phyloP scores from a whole-genome alignment of 768 basidiomycete species.

The Kondoa malvinella region DNA sequence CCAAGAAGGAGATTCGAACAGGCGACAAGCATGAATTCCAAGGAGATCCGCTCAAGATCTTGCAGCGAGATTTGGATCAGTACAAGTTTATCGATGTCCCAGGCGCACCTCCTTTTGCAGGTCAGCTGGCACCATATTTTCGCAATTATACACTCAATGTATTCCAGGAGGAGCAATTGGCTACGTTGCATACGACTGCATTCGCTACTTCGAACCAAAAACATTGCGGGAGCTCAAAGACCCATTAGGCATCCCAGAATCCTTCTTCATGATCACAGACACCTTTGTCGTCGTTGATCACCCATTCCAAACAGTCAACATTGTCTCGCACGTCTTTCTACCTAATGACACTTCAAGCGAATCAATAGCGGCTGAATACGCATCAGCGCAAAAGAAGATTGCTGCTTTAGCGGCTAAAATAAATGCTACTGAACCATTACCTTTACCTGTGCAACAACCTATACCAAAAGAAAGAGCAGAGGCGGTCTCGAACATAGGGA shows the following conservation, averaged over 20 bases:
- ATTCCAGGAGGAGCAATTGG: constrained; percentile 78
- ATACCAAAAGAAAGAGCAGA: constrained; percentile 35
- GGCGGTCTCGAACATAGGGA: constrained; percentile 76
- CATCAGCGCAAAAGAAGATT: constrained; percentile 16
- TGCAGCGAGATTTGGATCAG: constrained; percentile 68
- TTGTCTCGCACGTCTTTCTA: constrained; percentile 88
- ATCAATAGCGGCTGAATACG: constrained; percentile 13
- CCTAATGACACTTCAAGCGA: constrained; percentile 35
- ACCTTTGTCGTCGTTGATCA: constrained; percentile 94
- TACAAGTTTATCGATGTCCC: constrained; percentile 84
- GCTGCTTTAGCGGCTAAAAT: constrained; percentile 18
- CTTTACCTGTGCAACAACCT: constrained; percentile 36
- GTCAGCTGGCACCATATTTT: constrained; percentile 25
- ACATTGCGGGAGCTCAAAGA: constrained; percentile 56
- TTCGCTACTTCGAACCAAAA: constrained; percentile 81
- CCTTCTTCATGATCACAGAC: constrained; percentile 90
- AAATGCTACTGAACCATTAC: constrained; percentile 13
- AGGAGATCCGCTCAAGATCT: constrained; percentile 69
- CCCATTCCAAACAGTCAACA: constrained; percentile 80
- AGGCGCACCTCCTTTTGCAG: constrained; percentile 66
- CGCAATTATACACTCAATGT: neutral
- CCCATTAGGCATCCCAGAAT: constrained; percentile 73
- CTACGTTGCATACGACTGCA: constrained; percentile 90
- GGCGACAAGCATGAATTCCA: constrained; percentile 64
- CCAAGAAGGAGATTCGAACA: constrained; percentile 74